Base-by-base conservation (phyloP, 2,329 filamentous ascomycete genomes). In the Aspergillus ibericus region DNA sequence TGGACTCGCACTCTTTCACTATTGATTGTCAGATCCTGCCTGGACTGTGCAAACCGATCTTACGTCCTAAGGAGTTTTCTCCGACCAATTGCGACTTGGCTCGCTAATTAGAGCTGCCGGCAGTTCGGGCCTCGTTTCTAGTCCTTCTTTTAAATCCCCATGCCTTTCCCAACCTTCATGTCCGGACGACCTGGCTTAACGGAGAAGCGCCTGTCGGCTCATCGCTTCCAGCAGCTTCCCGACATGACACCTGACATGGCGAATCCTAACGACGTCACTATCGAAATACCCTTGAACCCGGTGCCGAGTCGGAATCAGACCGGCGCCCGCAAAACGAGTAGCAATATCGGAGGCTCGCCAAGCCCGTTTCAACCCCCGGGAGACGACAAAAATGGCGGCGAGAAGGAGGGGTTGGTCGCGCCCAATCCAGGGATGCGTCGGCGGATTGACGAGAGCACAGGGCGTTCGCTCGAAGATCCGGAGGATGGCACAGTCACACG, bases 221-320 rank as follows among this genome's bases (percentile, higher is more conserved):
- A 80, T 63, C 76, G 77, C 56, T 82, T 81, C 59, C 70, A 79
- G 56, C 76, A 75, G 20, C 70, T 77, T 40, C 74, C 68, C 29
- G 75, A 76, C 48, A 64, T 63, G 34, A 52, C 67, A 8, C 67
- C 68, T 27, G 66, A 73, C 63, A 82, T 81, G 78, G 65, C 72
- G 52, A 78, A 76, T 57, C 76, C 80, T 27, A 78, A 82, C 62
- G 82, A 85, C 66, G 80, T 79, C 44, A 85, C 83, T 25, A 84
- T 84, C 66, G 82, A 87, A 64, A 88, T 88, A 53, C 86, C 86
- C 7, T 77, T 88, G 62, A 80, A 84, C 64, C 80, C 78, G 49
- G 82, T 86, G 40, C 72, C 78, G 63, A 83, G 80, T 57, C 77
- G 78, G 60, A 75, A 77, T 53, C 78, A 79, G 59, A 77, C 77